Evolutionary conservation across 225 moss, liverwort and hornwort species (phyloP).

Genomic region (Polytrichum commune): DNA sequence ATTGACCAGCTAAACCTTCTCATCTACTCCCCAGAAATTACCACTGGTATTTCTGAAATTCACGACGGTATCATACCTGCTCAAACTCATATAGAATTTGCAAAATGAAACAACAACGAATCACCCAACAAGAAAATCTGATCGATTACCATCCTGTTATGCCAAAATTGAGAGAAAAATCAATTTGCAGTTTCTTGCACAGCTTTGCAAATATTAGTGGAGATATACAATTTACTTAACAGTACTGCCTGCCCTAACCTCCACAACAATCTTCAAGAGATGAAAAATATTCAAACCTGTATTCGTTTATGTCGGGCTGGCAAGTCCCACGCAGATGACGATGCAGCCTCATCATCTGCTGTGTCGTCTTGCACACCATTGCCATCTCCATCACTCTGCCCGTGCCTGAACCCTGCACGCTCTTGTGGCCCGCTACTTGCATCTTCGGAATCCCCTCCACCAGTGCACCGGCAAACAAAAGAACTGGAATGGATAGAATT

Average conservation of each 20-base stretch:
- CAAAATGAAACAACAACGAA: no score
- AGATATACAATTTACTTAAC: no score
- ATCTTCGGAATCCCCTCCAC: constrained; percentile 40
- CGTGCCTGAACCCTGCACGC: constrained; percentile 36
- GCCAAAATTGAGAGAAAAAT: no score
- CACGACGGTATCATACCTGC: background rate
- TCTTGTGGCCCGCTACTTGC: constrained; percentile 43
- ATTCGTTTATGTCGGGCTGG: constrained; percentile 84
- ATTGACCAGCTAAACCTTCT: background rate
- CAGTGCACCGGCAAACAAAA: constrained; percentile 64
- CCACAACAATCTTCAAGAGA: background rate
- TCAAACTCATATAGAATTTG: no score
- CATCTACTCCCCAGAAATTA: background rate
- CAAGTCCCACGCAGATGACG: constrained; percentile 86
- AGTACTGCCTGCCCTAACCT: no score
- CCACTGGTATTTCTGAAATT: background rate
- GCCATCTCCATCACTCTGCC: constrained; percentile 40
- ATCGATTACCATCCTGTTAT: no score
- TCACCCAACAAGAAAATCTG: no score
- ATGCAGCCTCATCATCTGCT: constrained; percentile 48
- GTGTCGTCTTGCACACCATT: constrained; percentile 42
- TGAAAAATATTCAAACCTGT: constrained; percentile 39
- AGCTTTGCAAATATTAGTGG: no score
- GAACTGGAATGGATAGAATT: constrained; percentile 38
- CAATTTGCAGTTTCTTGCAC: no score